Conservation (phyloP, 2,329 filamentous ascomycete species). For the Purpureocillium lavendulum region DNA sequence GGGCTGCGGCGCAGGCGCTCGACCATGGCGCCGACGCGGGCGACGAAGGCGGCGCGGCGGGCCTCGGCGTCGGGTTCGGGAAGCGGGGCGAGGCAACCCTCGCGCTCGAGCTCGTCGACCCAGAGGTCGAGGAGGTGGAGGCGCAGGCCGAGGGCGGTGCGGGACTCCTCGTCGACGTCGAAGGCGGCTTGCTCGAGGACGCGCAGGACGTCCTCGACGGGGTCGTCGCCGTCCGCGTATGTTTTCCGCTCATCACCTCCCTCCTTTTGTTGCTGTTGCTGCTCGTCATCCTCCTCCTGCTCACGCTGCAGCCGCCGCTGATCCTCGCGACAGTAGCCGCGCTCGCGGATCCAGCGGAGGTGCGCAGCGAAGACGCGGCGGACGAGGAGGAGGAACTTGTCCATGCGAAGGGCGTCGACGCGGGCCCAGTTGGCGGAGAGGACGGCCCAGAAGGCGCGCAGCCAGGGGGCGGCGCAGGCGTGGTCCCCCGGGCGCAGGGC, state of each 20-base stretch:
- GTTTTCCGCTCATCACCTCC: too few species aligned
- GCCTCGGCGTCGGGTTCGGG: constrained; percentile 16
- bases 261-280: too few species aligned
- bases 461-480: constrained; percentile 34
- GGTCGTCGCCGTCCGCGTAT: constrained; percentile 13
- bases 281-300: too few species aligned
- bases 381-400: constrained; percentile 87
- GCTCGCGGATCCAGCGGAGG: constrained; percentile 39
- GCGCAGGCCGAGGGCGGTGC: constrained; percentile 73
- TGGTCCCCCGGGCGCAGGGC: constrained; percentile 44
- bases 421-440: constrained; percentile 64
- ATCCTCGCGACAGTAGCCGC: constrained; percentile 20
- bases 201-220: constrained; percentile 16
- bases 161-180: constrained; percentile 28
- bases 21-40: constrained; percentile 45
- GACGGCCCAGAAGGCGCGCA: constrained; percentile 63
- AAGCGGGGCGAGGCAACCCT: constrained; percentile 38
- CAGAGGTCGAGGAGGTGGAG: constrained; percentile 87
- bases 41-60: constrained; percentile 38
- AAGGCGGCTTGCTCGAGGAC: constrained; percentile 23
- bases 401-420: constrained; percentile 70
- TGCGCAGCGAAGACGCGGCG: constrained; percentile 69
- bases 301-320: too few species aligned
- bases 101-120: constrained; percentile 79
- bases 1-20: constrained; percentile 48